Base-by-base conservation (phyloP, 208 protist genomes). In the Leishmania braziliensis region DNA sequence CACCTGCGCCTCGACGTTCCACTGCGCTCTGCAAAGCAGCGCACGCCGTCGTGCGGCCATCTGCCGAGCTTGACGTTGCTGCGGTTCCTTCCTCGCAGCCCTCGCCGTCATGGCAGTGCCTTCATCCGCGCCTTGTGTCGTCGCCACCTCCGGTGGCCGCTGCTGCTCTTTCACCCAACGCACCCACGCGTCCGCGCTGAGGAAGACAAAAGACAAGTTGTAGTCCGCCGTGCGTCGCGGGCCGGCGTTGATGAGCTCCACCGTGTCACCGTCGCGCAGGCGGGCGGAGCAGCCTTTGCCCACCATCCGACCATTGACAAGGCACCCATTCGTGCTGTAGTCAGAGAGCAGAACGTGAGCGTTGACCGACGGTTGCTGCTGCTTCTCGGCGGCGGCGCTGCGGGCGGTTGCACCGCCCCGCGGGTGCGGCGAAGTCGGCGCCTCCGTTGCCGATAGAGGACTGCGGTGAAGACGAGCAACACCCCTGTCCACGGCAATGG, bases 301-400 rank as follows among this genome's bases (percentile, higher is more conserved):
- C 3, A 95, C 69, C 16, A 33, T 20, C 43, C 18, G 8, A 12
- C 87, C 84, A 39, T 90, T 87, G 48, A 93, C 84, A 14, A 78
- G 5, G 74, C 86, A 89, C 10, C 88, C 87, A 72, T 95, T 95
- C n/a, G 69, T 89, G 88, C 90, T 93, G 77, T 80, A 82, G 81
- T 93, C 90, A n/a, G 86, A 86, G 23, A 93, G 63, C 8, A 85
- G 20, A 12, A 92, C 71, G 46, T 48, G n/a, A 16, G 56, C 70
- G 26, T n/a, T 39, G 71, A 12, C 46, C 2, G 71, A 73, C 29
- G 68, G 68, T 33, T 48, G 70, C 48, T 58, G 70, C 48, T 58
- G 43, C 71, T 75, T 26, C 71, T 60, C 29, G 73, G 54, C 53
- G 73, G 10, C 53, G 39, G 48, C 9, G 74, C 10, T 62, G 26